Percentiles rank a stretch among this genome's conserved stretches.
Conservation (phyloP, 352 stramenopile species). For the Phytophthora ramorum region DNA sequence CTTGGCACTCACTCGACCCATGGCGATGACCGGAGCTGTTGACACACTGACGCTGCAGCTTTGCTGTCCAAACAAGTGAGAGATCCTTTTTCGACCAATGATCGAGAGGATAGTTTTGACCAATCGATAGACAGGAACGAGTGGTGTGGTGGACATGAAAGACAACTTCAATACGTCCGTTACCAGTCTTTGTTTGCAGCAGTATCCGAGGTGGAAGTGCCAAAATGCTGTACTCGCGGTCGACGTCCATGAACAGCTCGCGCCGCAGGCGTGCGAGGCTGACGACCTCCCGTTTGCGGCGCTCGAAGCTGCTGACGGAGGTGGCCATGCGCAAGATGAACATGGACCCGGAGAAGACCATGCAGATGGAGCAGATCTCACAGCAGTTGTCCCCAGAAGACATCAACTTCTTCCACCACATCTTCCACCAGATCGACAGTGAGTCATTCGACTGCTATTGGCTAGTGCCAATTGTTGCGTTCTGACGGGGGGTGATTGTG, state of each 20-base stretch:
- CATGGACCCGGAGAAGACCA: conserved; percentile 63
- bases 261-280: conserved; percentile 59
- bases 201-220: neutral
- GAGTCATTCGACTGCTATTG: conserved; percentile 3
- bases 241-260: conserved; percentile 51
- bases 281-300: conserved; percentile 55
- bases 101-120: no score
- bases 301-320: conserved; percentile 63
- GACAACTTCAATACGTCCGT: conserved; percentile 29
- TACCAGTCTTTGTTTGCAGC: neutral
- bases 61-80: no score
- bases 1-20: conserved; percentile 6
- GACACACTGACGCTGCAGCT: conserved; percentile 24
- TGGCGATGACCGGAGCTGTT: neutral
- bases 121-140: neutral
- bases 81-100: no score
- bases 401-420: conserved; percentile 71
- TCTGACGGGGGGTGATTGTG: conserved; percentile 8
- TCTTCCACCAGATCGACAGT: conserved; percentile 78
- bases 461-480: neutral
- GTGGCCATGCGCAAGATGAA: conserved; percentile 73
- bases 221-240: conserved; percentile 49
- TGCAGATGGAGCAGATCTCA: conserved; percentile 66
- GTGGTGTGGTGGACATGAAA: conserved; percentile 4
- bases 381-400: conserved; percentile 62